Evolutionary conservation across 2,329 filamentous ascomycete species (phyloP).

Genomic region (Penicillium sp.): DNA sequence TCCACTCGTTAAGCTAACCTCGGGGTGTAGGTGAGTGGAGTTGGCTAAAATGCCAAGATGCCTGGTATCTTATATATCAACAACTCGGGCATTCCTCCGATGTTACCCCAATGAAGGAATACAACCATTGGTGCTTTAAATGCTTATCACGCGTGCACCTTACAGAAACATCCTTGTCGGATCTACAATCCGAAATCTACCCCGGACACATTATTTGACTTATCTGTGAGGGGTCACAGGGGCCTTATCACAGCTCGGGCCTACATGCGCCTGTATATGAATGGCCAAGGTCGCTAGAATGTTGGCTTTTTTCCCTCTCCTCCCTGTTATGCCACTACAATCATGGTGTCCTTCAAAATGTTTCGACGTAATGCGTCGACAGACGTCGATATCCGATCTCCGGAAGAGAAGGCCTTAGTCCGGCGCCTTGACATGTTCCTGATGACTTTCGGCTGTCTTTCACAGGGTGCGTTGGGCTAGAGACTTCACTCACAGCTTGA

Average conservation of each 20-base stretch:
- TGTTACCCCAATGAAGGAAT: constrained; percentile 2
- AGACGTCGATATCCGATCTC: constrained; percentile 14
- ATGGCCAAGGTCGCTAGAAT: not conserved
- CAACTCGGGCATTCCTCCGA: not conserved
- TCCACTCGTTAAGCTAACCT: not conserved
- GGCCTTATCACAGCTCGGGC: not conserved
- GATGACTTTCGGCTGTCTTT: constrained; percentile 43
- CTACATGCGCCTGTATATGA: not conserved
- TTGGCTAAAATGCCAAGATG: not conserved
- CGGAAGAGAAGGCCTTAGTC: constrained; percentile 40
- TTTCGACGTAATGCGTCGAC: constrained; percentile 14
- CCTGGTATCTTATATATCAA: not conserved
- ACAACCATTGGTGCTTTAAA: constrained; percentile 8
- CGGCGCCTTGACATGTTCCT: constrained; percentile 41
- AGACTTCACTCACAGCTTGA: not conserved
- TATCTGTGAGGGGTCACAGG: constrained; percentile 15
- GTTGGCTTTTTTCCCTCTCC: not conserved
- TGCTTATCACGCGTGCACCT: constrained; percentile 4
- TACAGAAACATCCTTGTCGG: not conserved
- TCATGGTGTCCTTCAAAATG: constrained; percentile 16
- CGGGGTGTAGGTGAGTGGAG: not conserved
- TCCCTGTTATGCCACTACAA: not conserved
- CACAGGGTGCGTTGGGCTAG: constrained; percentile 32
- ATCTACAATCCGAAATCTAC: constrained; percentile 6
- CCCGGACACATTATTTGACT: not conserved